phyloP scores from a whole-genome alignment of 1,284 basidiomycete species.

The Ustilago xerochloae region DNA sequence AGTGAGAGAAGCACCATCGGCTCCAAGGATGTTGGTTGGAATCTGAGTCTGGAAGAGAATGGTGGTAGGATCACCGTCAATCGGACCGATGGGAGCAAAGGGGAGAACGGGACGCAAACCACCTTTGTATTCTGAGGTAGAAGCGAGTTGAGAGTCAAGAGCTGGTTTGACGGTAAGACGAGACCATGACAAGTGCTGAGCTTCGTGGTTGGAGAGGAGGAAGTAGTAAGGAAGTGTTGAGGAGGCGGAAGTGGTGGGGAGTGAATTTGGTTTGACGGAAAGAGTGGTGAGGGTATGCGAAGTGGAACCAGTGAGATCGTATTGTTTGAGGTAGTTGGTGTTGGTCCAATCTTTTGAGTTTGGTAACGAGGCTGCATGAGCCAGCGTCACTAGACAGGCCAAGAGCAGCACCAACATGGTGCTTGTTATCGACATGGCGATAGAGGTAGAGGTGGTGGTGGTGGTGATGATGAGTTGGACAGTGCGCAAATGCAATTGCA shows the following conservation, averaged over 20 bases:
- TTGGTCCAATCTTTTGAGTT: slow-evolving; percentile 40
- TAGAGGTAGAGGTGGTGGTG: background rate
- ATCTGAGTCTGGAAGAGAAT: slow-evolving; percentile 21
- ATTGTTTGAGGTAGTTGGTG: slow-evolving; percentile 40
- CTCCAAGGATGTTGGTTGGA: slow-evolving; percentile 10
- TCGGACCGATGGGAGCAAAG: slow-evolving; percentile 3
- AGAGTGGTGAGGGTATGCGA: slow-evolving; percentile 42
- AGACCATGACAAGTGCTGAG: slow-evolving; percentile 34
- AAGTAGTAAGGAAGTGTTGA: slow-evolving; percentile 47
- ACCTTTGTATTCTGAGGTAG: slow-evolving; percentile 6
- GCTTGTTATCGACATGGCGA: slow-evolving; percentile 1
- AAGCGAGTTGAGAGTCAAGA: slow-evolving; percentile 19
- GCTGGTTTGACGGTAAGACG: slow-evolving; percentile 28
- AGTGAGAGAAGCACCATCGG: slow-evolving; percentile 12
- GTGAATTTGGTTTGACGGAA: slow-evolving; percentile 44
- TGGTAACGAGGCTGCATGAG: slow-evolving; percentile 20
- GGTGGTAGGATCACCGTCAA: slow-evolving; percentile 13
- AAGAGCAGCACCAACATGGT: slow-evolving; percentile 6
- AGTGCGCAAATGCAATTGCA: slow-evolving; percentile 21
- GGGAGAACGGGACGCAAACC: slow-evolving; percentile 24
- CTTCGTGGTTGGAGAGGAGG: slow-evolving; percentile 37
- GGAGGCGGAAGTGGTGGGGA: slow-evolving; percentile 31
- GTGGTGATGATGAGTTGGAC: slow-evolving; percentile 16
- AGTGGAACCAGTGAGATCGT: slow-evolving; percentile 58
- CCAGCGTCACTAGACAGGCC: background rate